phyloP scores from a whole-genome alignment of 2,329 filamentous ascomycete genomes.

The Rutstroemia sp. region DNA sequence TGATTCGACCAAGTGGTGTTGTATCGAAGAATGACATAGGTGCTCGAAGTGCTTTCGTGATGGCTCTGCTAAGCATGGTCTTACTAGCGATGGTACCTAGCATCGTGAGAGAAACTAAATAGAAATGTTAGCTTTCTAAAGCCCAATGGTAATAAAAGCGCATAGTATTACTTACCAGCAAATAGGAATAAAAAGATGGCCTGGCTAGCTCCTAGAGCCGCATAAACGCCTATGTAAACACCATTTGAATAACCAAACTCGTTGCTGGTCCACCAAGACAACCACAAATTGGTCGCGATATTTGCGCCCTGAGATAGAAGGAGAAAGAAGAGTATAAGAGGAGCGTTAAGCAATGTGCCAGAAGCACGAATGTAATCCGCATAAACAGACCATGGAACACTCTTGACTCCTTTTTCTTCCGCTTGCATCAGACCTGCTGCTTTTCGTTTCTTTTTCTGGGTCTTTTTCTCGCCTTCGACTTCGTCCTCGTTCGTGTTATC shows the following conservation, averaged over 20 bases:
- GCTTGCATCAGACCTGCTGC: constrained; percentile 63
- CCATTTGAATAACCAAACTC: constrained; percentile 59
- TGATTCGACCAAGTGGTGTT: constrained; percentile 88
- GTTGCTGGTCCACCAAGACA: constrained; percentile 15
- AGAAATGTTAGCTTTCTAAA: background rate
- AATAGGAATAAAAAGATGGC: constrained; percentile 74
- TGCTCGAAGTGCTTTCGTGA: constrained; percentile 64
- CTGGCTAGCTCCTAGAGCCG: constrained; percentile 63
- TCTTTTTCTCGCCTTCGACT: constrained; percentile 39
- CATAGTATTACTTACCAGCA: constrained; percentile 41
- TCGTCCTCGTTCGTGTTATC: constrained; percentile 41
- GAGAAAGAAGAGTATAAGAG: constrained; percentile 48
- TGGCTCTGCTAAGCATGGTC: constrained; percentile 71
- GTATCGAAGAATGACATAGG: constrained; percentile 96
- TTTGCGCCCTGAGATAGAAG: constrained; percentile 68
- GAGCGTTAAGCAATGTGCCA: constrained; percentile 48
- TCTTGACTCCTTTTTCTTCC: constrained; percentile 55
- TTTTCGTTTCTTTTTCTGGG: constrained; percentile 42
- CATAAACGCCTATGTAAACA: constrained; percentile 65
- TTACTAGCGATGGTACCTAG: constrained; percentile 77
- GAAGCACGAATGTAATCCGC: constrained; percentile 56
- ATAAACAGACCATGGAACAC: constrained; percentile 58
- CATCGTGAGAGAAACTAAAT: constrained; percentile 52
- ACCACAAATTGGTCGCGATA: constrained; percentile 82
- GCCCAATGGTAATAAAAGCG: background rate